Conservation (phyloP, 148 eudicot species). For the Agrostemma githago region DNA sequence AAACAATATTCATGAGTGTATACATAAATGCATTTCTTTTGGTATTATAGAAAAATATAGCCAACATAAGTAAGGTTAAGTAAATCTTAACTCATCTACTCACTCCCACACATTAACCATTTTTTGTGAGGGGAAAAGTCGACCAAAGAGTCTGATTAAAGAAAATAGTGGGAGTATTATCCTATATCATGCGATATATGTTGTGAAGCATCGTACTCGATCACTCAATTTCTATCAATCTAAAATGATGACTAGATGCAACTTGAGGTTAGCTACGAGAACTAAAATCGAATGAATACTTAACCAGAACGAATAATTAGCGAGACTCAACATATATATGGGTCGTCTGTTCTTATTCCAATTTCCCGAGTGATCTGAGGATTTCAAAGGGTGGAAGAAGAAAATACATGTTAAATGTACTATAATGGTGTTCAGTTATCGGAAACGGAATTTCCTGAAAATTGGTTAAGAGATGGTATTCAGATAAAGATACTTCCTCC, state of each 20-base stretch:
- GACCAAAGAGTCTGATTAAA: no score
- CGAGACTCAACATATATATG: no score
- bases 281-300: not conserved
- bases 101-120: not conserved
- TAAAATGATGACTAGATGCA: not conserved
- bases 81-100: not conserved
- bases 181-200: not conserved
- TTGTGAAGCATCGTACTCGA: not conserved
- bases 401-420: no score
- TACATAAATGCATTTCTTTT: not conserved
- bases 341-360: no score
- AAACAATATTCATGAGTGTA: not conserved
- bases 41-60: not conserved
- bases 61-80: not conserved
- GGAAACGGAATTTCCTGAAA: no score
- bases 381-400: no score
- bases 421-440: no score
- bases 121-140: no score
- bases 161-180: not conserved
- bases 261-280: not conserved
- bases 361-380: no score
- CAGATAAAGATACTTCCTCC: no score
- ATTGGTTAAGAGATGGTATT: no score
- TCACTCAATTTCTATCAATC: not conserved
- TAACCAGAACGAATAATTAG: no score